A percentile compares a stretch with the other conserved stretches of the same genome.
phyloP scores from a whole-genome alignment of 2,329 filamentous ascomycete species.

The Tolypocladium capitatum region DNA sequence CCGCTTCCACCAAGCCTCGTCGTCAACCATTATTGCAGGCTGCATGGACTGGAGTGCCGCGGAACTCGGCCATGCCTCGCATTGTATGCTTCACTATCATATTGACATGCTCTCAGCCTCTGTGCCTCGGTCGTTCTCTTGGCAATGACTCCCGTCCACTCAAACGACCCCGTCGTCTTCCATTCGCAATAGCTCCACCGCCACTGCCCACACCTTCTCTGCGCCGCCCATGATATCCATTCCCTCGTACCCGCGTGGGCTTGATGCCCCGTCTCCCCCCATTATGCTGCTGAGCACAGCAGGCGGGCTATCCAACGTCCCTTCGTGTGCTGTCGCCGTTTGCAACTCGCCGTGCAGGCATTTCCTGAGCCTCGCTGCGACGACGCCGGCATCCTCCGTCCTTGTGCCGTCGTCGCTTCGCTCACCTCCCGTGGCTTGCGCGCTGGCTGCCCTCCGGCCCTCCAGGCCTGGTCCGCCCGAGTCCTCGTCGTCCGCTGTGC shows the following conservation, averaged over 20 bases:
- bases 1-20: too few relatives aligned
- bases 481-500: not conserved
- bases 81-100: too few relatives aligned
- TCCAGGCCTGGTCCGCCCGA: not conserved
- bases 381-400: not conserved
- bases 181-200: conserved; percentile 15
- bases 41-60: too few relatives aligned
- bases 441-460: not conserved
- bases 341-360: not conserved
- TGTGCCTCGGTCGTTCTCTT: not conserved
- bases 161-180: conserved; percentile 6
- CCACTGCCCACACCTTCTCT: conserved; percentile 18
- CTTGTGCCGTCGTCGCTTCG: not conserved
- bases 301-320: not conserved
- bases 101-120: not conserved
- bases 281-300: not conserved
- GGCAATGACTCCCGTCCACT: not conserved
- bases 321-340: conserved; percentile 1
- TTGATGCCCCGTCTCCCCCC: not conserved
- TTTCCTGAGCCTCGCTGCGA: not conserved
- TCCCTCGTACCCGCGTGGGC: not conserved
- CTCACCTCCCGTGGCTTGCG: not conserved
- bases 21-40: too few relatives aligned
- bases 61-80: too few relatives aligned
- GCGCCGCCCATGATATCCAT: conserved; percentile 8